A percentile compares a stretch with the other conserved stretches of the same genome.
These are phyloP conservation scores for Marasmius tenuissimus DNA, from an alignment of 1,284 basidiomycete species.

Conservation along the genomic window DNA sequence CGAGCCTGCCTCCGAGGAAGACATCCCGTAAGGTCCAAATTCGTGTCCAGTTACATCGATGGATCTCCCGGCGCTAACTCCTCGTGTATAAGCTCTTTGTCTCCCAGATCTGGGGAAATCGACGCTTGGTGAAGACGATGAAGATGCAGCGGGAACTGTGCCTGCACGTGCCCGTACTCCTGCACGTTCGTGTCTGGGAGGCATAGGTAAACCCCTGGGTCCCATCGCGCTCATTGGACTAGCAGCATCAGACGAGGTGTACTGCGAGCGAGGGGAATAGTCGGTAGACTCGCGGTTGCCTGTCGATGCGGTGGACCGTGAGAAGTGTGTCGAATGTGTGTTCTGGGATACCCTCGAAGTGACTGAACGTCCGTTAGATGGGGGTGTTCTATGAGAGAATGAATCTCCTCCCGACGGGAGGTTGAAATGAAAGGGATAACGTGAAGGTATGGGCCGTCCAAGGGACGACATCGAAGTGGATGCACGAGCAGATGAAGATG, in stretches of 20 bases:
- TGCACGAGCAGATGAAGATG: constrained; percentile 47
- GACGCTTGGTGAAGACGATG: constrained; percentile 43
- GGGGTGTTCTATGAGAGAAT: constrained; percentile 14
- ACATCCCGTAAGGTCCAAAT: constrained; percentile 15
- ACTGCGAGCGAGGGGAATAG: constrained; percentile 36
- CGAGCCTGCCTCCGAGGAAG: constrained; percentile 31
- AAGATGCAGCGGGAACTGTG: constrained; percentile 23
- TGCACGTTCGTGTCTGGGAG: constrained; percentile 64
- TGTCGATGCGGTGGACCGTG: constrained; percentile 35
- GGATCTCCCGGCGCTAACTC: constrained; percentile 42
- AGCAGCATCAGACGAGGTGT: constrained; percentile 25
- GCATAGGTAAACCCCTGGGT: constrained; percentile 59
- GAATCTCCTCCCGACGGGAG: constrained; percentile 34
- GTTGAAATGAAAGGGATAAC: constrained; percentile 71
- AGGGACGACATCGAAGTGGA: constrained; percentile 81
- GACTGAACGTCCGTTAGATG: constrained; percentile 39
- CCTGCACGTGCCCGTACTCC: constrained; percentile 45
- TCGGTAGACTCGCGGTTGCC: constrained; percentile 58
- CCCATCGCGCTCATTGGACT: constrained; percentile 37
- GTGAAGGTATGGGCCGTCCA: constrained; percentile 66
- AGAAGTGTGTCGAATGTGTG: constrained; percentile 23
- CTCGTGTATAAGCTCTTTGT: constrained; percentile 28
- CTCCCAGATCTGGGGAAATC: constrained; percentile 34
- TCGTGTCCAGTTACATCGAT: constrained; percentile 7
- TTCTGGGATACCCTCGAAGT: constrained; percentile 42